A percentile compares a stretch with the other conserved stretches of the same genome.
phyloP scores from a whole-genome alignment of 805 yeast genomes.

The Suhomyces canberraensis region DNA sequence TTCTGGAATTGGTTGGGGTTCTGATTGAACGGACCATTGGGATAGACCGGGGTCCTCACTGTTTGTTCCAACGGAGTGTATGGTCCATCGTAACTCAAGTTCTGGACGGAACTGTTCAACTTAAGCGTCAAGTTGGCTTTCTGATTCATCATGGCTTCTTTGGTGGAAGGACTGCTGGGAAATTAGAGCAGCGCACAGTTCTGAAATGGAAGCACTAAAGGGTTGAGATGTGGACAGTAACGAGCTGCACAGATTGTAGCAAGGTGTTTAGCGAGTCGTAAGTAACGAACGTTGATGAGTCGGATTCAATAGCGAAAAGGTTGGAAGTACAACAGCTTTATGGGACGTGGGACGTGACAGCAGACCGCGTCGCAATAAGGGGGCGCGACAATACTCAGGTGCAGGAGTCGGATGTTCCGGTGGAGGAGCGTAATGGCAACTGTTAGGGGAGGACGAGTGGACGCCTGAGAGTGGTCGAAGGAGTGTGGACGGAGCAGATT shows the following conservation, averaged over 20 bases:
- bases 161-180: neutral
- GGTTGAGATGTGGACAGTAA: no score
- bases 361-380: constrained; percentile 6
- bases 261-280: neutral
- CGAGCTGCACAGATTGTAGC: no score
- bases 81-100: constrained; percentile 26
- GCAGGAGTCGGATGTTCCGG: neutral
- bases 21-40: constrained; percentile 8
- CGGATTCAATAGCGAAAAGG: no score
- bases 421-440: no score
- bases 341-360: constrained; percentile 4
- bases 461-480: no score
- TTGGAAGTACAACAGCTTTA: neutral
- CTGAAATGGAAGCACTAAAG: no score
- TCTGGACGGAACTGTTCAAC: constrained; percentile 28
- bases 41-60: constrained; percentile 34
- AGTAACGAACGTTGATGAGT: neutral
- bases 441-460: no score
- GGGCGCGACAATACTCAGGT: constrained; percentile 1
- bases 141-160: constrained; percentile 31
- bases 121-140: constrained; percentile 32
- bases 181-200: neutral
- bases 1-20: neutral
- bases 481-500: no score
- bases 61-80: constrained; percentile 46